Evolutionary conservation across 257 asterid genomes (phyloP), one percentile per base, ranked within the genome.

Genomic region (Solanum chilense): DNA sequence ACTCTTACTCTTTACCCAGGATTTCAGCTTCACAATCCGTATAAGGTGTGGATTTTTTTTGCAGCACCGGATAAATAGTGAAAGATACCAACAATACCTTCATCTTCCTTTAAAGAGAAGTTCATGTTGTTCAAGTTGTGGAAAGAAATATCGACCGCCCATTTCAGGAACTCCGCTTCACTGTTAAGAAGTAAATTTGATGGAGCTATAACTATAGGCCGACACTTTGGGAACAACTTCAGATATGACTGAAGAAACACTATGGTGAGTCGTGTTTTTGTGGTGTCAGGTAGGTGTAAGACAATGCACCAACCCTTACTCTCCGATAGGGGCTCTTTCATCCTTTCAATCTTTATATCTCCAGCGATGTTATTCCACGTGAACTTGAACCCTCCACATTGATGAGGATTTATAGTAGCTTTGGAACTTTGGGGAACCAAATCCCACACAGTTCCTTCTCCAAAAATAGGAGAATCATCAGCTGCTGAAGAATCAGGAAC

Each of bases 361-460:
- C 25, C 64, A 0, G 0, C 25, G 8, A 56, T 56, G 25, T 20
- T 7, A 12, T 56, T 56, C 98, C 97, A 95, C 83, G 95, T 75
- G 90, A 95, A 92, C 27, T 90, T 87, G 62, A 93, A 93, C 2
- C 97, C 99, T 35, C 93, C 93, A 12, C 87, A 89, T 80, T 96
- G 99, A 81, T 96, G 99, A 2, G 89, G 92, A 71, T 90, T 93
- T 92, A 96, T 87, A 9, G 60, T 84, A 52, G 85, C 87, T 83
- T 89, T 90, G 2, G 66, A 73, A 7, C 88, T 42, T 12, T 80
- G 69, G 3, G 94, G 93, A 64, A 96, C 91, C 49, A 93, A 83
- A 52, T 94, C 92, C 90, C 95, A 78, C 68, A 94, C 96, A 1
- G 95, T 91, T 82, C 92, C 95, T 71, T 77, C 75, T 10, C 35